Evolutionary conservation across 2,329 filamentous ascomycete species (phyloP).

Genomic region (Cytospora paraplurivora): DNA sequence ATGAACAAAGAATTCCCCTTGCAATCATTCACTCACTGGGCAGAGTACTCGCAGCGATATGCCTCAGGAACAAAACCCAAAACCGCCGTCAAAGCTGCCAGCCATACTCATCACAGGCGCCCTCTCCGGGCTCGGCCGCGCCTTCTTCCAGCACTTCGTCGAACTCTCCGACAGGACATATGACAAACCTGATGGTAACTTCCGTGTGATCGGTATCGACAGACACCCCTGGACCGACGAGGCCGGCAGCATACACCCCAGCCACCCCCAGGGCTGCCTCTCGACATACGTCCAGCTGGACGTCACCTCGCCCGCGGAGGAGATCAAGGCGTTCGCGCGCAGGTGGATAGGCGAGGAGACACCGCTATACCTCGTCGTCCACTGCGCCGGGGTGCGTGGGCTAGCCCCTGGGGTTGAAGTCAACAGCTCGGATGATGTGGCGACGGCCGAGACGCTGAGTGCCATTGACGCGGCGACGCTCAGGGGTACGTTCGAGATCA

Average conservation of each 20-base stretch:
- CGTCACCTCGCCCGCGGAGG: constrained; percentile 12
- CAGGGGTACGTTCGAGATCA: constrained; percentile 24
- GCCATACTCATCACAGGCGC: constrained; percentile 23
- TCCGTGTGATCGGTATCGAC: constrained; percentile 19
- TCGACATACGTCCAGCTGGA: constrained; percentile 17
- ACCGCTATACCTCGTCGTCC: constrained; percentile 21
- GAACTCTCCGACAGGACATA: no score
- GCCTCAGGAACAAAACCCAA: not conserved
- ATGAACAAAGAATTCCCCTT: not conserved
- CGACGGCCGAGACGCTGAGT: constrained; percentile 20
- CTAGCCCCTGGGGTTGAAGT: constrained; percentile 18
- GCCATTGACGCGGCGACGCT: constrained; percentile 24
- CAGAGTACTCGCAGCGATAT: not conserved
- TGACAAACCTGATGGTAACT: not conserved
- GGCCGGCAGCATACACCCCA: not conserved
- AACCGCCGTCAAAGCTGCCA: not conserved
- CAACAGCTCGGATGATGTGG: constrained; percentile 10
- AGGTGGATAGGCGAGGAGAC: constrained; percentile 3
- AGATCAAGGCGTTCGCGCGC: constrained; percentile 3
- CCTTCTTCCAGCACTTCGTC: constrained; percentile 26
- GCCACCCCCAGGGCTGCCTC: not conserved
- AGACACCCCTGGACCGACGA: constrained; percentile 11
- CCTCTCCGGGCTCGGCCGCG: constrained; percentile 26
- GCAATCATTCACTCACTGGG: not conserved
- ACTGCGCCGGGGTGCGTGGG: constrained; percentile 26